Evolutionary conservation across 1,284 basidiomycete genomes (phyloP), one percentile per base, ranked within the genome.

Genomic region (Naganishia sp.): DNA sequence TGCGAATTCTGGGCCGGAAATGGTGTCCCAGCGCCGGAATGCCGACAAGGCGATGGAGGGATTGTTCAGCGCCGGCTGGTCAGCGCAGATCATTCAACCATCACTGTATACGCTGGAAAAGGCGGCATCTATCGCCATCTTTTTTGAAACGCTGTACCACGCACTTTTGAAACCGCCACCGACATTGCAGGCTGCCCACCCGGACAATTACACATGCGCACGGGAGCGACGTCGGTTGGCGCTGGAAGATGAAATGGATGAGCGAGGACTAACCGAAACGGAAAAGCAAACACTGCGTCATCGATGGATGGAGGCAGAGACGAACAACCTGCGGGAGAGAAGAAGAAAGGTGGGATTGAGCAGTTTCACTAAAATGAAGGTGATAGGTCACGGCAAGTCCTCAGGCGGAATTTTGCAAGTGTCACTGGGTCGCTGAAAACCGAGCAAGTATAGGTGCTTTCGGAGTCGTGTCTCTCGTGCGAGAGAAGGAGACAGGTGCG

Each of bases 121-220:
- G 77, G 91, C 93, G 63, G 92, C 94, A 55, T 89, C 93, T 13
- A 87, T 90, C 59, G 88, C 92, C 75, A 92, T 98, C 78, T 96
- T 88, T 84, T 96, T 98, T 79, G 94, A 99, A 83, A 95, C 94
- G 74, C 84, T 94, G 53, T 99, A 98, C 78, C 94, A 93, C 77
- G 86, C 90, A n/a, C 83, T 96, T 55, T 84, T 94, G 21, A 78
- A 77, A 49, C 72, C 73, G 7, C 71, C 75, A 2, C 70, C 33
- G 42, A 69, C 53, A 33, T 64, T 69, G 13, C 64, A 71, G 33
- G 70, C 73, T 11, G 68, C 70, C 63, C 79, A 77, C 64, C 72
- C 78, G 85, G 90, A 76, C 87, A 92, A 74, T 84, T 90, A 68
- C 86, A 89, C 72, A 88, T 88, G 73, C 7, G 68, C 69, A 3